Percentiles rank a stretch among this genome's conserved stretches.
Evolutionary conservation across 2,329 filamentous ascomycete genomes (phyloP).

Genomic region (Venturia asperata): DNA sequence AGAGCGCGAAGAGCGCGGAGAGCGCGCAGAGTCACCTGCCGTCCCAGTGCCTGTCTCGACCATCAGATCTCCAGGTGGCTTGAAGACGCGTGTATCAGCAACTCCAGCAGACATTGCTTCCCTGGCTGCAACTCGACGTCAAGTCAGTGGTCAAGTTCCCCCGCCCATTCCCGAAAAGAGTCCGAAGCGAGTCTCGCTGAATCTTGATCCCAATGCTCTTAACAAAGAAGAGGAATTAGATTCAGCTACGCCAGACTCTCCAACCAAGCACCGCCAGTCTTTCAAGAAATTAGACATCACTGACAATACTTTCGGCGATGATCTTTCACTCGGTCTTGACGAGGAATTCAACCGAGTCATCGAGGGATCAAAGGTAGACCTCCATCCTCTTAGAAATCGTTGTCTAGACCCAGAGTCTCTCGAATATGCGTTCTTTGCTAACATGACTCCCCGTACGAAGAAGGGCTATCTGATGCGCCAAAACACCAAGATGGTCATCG

Average conservation of each 20-base stretch:
- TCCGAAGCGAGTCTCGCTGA: constrained; percentile 33
- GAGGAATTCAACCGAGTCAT: constrained; percentile 93
- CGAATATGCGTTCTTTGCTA: constrained; percentile 32
- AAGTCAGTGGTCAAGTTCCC: constrained; percentile 68
- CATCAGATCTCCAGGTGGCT: constrained; percentile 77
- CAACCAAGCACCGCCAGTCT: constrained; percentile 17
- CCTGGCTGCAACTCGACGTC: constrained; percentile 79
- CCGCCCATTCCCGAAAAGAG: constrained; percentile 31
- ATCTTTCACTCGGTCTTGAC: constrained; percentile 78
- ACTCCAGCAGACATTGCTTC: constrained; percentile 76
- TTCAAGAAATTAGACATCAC: constrained; percentile 65
- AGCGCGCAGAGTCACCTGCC: constrained; percentile 48
- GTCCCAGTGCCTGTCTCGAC: constrained; percentile 81
- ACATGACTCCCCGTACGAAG: constrained; percentile 55
- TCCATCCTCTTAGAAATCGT: constrained; percentile 12
- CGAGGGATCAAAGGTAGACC: constrained; percentile 84
- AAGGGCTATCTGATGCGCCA: constrained; percentile 98
- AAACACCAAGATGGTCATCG: constrained; percentile 93
- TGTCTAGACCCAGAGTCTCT: background rate
- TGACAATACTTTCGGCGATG: constrained; percentile 59
- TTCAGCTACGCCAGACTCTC: background rate
- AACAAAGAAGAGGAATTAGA: constrained; percentile 22
- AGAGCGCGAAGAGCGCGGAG: no score
- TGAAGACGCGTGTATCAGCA: constrained; percentile 83
- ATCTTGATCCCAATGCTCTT: constrained; percentile 20